Conservation (phyloP, 352 stramenopile genomes). For the Globisporangium perplexum region DNA sequence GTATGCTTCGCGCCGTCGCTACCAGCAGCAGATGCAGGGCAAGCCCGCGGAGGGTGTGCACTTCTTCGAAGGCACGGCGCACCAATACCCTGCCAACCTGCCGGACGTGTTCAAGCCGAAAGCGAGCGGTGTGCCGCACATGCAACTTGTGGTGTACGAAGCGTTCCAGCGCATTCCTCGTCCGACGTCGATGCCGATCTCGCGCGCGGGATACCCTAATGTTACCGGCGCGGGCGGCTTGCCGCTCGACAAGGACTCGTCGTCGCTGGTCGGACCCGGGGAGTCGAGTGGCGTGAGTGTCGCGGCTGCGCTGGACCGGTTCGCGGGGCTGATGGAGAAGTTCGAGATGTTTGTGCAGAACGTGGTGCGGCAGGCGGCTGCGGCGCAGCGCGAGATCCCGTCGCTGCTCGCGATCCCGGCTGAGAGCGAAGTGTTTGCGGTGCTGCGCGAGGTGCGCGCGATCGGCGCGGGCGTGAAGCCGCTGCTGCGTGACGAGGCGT, state of each 20-base stretch:
- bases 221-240: constrained; percentile 22
- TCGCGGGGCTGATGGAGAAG: constrained; percentile 80
- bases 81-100: constrained; percentile 72
- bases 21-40: constrained; percentile 82
- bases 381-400: constrained; percentile 70
- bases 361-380: constrained; percentile 65
- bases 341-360: constrained; percentile 88
- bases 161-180: constrained; percentile 95
- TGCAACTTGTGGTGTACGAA: constrained; percentile 97
- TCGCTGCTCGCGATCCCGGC: constrained; percentile 58
- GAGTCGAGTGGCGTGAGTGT: constrained; percentile 58
- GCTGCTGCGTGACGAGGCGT: constrained; percentile 83
- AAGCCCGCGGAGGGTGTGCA: constrained; percentile 67
- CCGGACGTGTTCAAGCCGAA: constrained; percentile 95
- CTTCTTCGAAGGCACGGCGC: constrained; percentile 69
- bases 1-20: constrained; percentile 80
- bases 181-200: constrained; percentile 85
- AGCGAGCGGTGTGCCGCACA: constrained; percentile 84
- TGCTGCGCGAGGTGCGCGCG: constrained; percentile 73
- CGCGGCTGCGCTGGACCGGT: constrained; percentile 67
- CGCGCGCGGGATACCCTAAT: constrained; percentile 34
- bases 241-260: constrained; percentile 33
- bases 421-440: constrained; percentile 81
- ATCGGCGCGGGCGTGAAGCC: constrained; percentile 74
- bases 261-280: constrained; percentile 9